phyloP scores from a whole-genome alignment of 1,284 basidiomycete genomes.

The Pseudozyma tsukubaensis region DNA sequence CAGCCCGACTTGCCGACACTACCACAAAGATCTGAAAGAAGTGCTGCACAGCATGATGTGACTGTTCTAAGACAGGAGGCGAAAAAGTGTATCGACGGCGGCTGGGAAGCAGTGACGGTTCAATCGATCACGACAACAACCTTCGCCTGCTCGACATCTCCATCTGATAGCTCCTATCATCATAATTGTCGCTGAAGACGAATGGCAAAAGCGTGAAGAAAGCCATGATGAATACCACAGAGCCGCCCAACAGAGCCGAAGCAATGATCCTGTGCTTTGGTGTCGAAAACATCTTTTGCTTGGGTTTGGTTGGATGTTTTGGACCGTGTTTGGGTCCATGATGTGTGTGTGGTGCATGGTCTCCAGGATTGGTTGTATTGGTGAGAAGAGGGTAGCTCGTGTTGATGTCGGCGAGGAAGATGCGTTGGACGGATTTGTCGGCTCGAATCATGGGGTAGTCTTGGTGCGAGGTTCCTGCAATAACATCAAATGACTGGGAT shows the following conservation, averaged over 20 bases:
- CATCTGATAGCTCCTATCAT: conserved; percentile 20
- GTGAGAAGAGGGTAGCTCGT: conserved; percentile 36
- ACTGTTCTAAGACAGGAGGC: neutral
- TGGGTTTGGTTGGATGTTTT: conserved; percentile 16
- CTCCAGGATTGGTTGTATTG: conserved; percentile 52
- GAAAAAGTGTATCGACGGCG: neutral
- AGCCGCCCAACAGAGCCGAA: conserved; percentile 36
- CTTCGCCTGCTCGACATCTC: conserved; percentile 34
- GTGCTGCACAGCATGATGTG: neutral
- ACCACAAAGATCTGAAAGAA: too few species aligned
- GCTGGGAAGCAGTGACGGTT: too few species aligned
- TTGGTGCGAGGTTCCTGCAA: conserved; percentile 62
- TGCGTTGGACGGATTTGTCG: conserved; percentile 48
- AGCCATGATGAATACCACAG: conserved; percentile 24
- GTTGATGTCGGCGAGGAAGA: conserved; percentile 56
- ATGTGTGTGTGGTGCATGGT: conserved; percentile 20
- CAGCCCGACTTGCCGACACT: too few species aligned
- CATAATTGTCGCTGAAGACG: conserved; percentile 33
- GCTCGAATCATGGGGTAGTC: conserved; percentile 66
- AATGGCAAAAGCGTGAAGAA: conserved; percentile 44
- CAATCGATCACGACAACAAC: conserved; percentile 29
- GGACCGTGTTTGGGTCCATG: conserved; percentile 10
- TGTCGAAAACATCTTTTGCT: conserved; percentile 47
- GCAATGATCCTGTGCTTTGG: conserved; percentile 50
- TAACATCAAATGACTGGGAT: conserved; percentile 54